Evolutionary conservation across 148 eudicot species (phyloP).

Genomic region (Rheum nobile): DNA sequence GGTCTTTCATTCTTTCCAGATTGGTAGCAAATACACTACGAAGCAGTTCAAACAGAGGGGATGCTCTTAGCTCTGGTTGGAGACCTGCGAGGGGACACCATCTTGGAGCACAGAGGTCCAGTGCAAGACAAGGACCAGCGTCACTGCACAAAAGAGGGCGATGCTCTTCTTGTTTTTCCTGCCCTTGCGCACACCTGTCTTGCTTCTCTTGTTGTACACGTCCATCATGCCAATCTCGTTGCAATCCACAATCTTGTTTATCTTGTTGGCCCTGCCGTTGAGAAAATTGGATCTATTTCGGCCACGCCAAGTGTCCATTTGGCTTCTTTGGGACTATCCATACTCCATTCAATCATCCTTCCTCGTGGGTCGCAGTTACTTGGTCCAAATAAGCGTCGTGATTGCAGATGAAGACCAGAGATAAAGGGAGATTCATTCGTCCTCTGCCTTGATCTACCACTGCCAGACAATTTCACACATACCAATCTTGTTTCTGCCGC

Average conservation of each 20-base stretch:
- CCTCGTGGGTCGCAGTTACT: not conserved
- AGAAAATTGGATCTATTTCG: not conserved
- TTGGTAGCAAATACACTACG: not conserved
- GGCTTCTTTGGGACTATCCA: not conserved
- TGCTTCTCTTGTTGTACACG: conserved; percentile 9
- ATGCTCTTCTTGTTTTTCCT: not conserved
- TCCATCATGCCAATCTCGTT: not conserved
- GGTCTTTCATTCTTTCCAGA: not conserved
- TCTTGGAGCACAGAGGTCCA: not conserved
- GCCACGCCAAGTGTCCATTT: not conserved
- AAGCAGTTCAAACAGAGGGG: not conserved
- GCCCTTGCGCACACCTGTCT: not conserved
- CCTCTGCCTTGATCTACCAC: not conserved
- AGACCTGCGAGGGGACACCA: too few species aligned
- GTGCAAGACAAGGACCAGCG: not conserved
- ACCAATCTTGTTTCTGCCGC: not conserved
- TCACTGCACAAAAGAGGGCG: not conserved
- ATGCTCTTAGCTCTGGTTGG: not conserved
- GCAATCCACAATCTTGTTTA: too few species aligned
- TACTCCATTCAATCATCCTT: not conserved
- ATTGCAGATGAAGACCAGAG: not conserved
- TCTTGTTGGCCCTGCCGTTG: conserved; percentile 10
- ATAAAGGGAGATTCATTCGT: not conserved
- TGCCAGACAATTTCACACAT: not conserved
- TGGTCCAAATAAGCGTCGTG: not conserved